Conservation (phyloP, 768 basidiomycete genomes). For the Termitomyces sp. region DNA sequence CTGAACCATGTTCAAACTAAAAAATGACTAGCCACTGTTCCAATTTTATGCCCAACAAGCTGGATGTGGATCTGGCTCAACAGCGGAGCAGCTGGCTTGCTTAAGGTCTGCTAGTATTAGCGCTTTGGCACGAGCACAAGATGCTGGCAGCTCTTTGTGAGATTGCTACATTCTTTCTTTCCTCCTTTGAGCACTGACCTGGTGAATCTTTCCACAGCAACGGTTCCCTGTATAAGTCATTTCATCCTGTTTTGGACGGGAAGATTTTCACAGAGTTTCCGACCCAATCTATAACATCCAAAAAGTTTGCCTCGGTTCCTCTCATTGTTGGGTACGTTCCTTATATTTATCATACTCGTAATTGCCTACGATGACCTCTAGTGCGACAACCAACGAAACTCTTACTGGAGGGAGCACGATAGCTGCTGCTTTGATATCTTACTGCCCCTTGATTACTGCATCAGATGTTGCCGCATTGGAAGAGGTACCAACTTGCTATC, state of each 20-base stretch:
- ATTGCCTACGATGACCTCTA: conserved; percentile 6
- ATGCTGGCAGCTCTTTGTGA: conserved; percentile 38
- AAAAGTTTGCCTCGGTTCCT: conserved; percentile 45
- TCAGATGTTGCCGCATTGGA: conserved; percentile 33
- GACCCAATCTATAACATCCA: conserved; percentile 36
- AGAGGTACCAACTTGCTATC: conserved; percentile 15
- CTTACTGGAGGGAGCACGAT: conserved; percentile 37
- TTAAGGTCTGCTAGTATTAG: conserved; percentile 31
- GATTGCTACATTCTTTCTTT: conserved; percentile 11
- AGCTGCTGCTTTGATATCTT: conserved; percentile 28
- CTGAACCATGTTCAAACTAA: not conserved
- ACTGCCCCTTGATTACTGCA: conserved; percentile 41
- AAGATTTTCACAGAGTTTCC: conserved; percentile 46
- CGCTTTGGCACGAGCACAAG: conserved; percentile 50
- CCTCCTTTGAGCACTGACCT: not conserved
- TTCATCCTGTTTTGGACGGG: conserved; percentile 53
- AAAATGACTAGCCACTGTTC: conserved; percentile 40
- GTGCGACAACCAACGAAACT: conserved; percentile 60
- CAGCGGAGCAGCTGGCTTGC: conserved; percentile 29
- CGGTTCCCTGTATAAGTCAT: conserved; percentile 38
- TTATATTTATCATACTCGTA: not conserved
- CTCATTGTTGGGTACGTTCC: conserved; percentile 51
- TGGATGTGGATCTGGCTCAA: conserved; percentile 38
- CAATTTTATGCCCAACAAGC: conserved; percentile 42
- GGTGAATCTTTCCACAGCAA: conserved; percentile 20